Percentiles rank a stretch among this genome's conserved stretches.
These are phyloP conservation scores for Tuber brumale DNA, from an alignment of 495 filamentous ascomycete species.

Conservation along the genomic window DNA sequence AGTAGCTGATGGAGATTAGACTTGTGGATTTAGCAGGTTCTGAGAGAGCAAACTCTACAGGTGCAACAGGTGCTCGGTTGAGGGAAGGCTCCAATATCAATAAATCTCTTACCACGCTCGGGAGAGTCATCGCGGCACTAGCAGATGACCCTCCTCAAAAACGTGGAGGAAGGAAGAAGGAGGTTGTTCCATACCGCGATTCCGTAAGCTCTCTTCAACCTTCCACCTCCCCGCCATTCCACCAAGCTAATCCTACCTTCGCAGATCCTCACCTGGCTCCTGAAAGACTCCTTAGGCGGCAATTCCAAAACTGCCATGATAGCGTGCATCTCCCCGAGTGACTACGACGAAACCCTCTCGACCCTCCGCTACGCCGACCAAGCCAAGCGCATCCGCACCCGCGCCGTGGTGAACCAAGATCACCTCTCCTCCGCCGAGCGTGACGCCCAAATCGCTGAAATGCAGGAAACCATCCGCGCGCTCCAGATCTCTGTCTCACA, in stretches of 20 bases:
- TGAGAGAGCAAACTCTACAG: slow-evolving; percentile 90
- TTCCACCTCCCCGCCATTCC: neutral
- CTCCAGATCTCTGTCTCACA: slow-evolving; percentile 70
- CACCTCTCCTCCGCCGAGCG: slow-evolving; percentile 77
- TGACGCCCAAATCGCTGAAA: slow-evolving; percentile 84
- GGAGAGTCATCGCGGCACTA: slow-evolving; percentile 92
- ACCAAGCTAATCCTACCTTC: slow-evolving; percentile 8
- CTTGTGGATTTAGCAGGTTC: slow-evolving; percentile 93
- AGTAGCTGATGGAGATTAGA: slow-evolving; percentile 16
- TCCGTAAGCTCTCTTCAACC: slow-evolving; percentile 44
- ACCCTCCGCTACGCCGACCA: slow-evolving; percentile 97
- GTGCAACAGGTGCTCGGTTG: slow-evolving; percentile 82
- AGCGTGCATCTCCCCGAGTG: slow-evolving; percentile 86
- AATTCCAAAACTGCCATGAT: slow-evolving; percentile 99
- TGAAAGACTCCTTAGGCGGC: slow-evolving; percentile 90
- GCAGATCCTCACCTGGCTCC: slow-evolving; percentile 84
- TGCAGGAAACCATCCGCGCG: slow-evolving; percentile 83
- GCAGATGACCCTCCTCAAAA: slow-evolving; percentile 55
- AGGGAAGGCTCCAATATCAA: slow-evolving; percentile 97
- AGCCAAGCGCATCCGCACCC: slow-evolving; percentile 94
- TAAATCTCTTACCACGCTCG: slow-evolving; percentile 92
- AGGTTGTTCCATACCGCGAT: slow-evolving; percentile 87
- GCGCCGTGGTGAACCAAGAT: slow-evolving; percentile 92
- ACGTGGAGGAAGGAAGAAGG: slow-evolving; percentile 52
- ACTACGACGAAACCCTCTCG: slow-evolving; percentile 95